Percentiles rank a stretch among this genome's conserved stretches.
These are phyloP conservation scores for Plasmodium gaboni DNA, from an alignment of 169 alveolate species.

Conservation along the genomic window DNA sequence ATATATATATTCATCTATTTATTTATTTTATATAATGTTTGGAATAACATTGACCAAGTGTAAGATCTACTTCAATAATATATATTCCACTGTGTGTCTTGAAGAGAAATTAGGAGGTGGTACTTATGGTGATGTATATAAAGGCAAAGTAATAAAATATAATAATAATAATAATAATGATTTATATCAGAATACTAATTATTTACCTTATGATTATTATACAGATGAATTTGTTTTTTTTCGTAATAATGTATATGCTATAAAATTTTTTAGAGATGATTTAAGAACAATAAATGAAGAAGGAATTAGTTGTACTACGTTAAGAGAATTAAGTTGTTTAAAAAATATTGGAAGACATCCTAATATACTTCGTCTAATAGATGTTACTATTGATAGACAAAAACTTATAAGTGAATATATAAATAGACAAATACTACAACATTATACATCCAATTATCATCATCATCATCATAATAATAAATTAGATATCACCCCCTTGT, in stretches of 20 bases:
- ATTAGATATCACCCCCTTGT: conserved; percentile 53
- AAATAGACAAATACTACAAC: conserved; percentile 67
- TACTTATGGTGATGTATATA: conserved; percentile 93
- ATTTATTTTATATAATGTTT: conserved; percentile 17
- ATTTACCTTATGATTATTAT: conserved; percentile 66
- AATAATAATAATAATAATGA: conserved; percentile 27
- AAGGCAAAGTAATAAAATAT: conserved; percentile 77
- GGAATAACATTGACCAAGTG: conserved; percentile 72
- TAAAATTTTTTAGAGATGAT: conserved; percentile 90
- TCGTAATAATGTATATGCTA: conserved; percentile 82
- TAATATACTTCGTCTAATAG: conserved; percentile 82
- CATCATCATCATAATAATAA: conserved; percentile 50
- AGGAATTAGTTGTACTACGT: conserved; percentile 91
- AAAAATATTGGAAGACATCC: conserved; percentile 87
- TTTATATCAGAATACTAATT: conserved; percentile 26
- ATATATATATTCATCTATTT: too few species aligned
- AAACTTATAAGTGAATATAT: conserved; percentile 70
- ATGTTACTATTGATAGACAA: conserved; percentile 82
- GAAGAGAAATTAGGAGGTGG: conserved; percentile 93
- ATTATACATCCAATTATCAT: conserved; percentile 58
- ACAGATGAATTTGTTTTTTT: conserved; percentile 63
- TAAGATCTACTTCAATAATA: conserved; percentile 56
- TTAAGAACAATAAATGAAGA: conserved; percentile 89
- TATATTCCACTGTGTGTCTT: conserved; percentile 52
- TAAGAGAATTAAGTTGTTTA: conserved; percentile 90